Conservation (phyloP, 2,329 filamentous ascomycete genomes). For the Xylariaceae sp. region DNA sequence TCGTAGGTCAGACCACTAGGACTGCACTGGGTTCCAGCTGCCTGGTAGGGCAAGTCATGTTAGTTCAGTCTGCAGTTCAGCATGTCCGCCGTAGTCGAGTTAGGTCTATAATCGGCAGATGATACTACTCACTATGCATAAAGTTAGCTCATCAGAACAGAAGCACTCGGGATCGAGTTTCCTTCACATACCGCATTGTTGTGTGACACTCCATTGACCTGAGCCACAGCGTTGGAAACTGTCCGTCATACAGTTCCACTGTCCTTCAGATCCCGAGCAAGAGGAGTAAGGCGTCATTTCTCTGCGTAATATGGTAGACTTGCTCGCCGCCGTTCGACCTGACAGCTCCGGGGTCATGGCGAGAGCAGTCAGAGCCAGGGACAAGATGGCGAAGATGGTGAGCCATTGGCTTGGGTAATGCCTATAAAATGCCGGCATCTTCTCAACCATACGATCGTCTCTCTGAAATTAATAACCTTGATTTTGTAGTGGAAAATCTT, state of each 20-base stretch:
- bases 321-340: not conserved
- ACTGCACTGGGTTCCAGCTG: slow-evolving; percentile 43
- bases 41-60: not conserved
- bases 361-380: not conserved
- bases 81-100: too few species aligned
- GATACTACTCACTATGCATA: too few species aligned
- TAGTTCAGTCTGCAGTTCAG: too few species aligned
- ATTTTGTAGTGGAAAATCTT: too few species aligned
- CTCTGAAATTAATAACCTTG: too few species aligned
- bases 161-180: too few species aligned
- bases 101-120: too few species aligned
- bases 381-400: not conserved
- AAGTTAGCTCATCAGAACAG: too few species aligned
- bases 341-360: not conserved
- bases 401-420: not conserved
- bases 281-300: slow-evolving; percentile 2
- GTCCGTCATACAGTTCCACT: slow-evolving; percentile 50
- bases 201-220: slow-evolving; percentile 42
- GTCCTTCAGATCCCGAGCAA: slow-evolving; percentile 44
- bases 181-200: slow-evolving; percentile 30
- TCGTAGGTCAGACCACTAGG: slow-evolving; percentile 41
- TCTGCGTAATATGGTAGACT: too few species aligned
- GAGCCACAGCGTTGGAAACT: slow-evolving; percentile 49
- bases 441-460: too few species aligned
- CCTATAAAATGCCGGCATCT: too few species aligned